Base-by-base conservation (phyloP, 495 filamentous ascomycete genomes). In the Pseudevernia furfuracea region DNA sequence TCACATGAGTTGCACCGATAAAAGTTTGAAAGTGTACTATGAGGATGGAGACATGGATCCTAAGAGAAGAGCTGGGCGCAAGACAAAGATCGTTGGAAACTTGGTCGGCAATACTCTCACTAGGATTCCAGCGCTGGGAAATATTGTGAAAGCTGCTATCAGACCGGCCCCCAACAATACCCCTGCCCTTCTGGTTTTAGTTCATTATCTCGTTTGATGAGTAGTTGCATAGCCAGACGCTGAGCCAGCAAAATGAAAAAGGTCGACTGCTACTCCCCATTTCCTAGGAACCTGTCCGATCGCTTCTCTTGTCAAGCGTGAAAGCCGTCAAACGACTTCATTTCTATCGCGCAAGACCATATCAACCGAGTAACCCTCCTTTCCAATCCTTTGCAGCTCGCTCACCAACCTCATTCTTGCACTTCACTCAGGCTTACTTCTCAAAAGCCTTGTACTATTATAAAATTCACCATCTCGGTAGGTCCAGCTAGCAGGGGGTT, bases 371-470 rank as follows among this genome's bases (percentile, higher is more conserved):
- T n/a, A n/a, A n/a, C n/a, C n/a, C n/a, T n/a, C n/a, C n/a, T n/a
- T n/a, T n/a, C n/a, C n/a, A n/a, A n/a, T n/a, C n/a, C n/a, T n/a
- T n/a, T n/a, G n/a, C n/a, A n/a, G n/a, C 12, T 25, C 23, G 46
- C 28, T 30, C 49, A 6, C 32, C 49, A 14, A 53, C 19, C 14
- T 30, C 14, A 2, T 30, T 17, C 4, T 17, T 1, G 25, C 49
- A 17, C 5, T 8, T 53, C 25, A 32, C 28, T 30, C 49, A 28
- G 49, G 49, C 25, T 19, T 34, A 17, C 25, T 36, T 36, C 43
- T 65, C 63, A n/a, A 56, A 65, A 17, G 34, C 23, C 23, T 34
- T 19, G 57, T 49, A 59, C 63, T 34, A 65, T 30, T 19, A 36
- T 10, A 43, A 60, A 65, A 14, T 4, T 59, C 39, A 4, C 48